These are phyloP conservation scores for Entomortierella beljakovae DNA, from an alignment of 192 early-diverging fungal genomes.

Conservation along the genomic window DNA sequence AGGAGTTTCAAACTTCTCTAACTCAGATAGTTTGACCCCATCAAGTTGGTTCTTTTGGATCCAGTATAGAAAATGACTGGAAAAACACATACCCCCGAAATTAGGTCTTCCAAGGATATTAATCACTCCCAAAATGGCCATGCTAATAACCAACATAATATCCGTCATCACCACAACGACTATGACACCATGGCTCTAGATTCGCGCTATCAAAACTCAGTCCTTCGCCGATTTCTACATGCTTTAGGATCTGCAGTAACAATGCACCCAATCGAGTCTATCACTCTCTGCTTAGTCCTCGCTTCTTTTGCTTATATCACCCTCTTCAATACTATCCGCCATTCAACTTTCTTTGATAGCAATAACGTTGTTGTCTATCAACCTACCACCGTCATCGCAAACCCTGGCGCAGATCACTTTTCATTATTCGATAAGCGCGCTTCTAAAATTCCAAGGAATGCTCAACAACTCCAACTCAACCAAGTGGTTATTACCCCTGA, in stretches of 20 bases:
- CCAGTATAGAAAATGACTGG: slow-evolving; percentile 26
- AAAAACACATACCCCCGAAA: slow-evolving; percentile 50
- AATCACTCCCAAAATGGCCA: not conserved
- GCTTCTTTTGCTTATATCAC: slow-evolving; percentile 84
- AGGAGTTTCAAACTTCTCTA: not conserved
- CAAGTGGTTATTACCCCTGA: slow-evolving; percentile 64
- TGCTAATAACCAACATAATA: not conserved
- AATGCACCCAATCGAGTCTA: slow-evolving; percentile 85
- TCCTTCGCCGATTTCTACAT: slow-evolving; percentile 42
- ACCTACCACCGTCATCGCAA: slow-evolving; percentile 56
- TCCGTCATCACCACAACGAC: slow-evolving; percentile 10
- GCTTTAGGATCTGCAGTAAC: slow-evolving; percentile 48
- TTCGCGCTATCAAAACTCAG: slow-evolving; percentile 42
- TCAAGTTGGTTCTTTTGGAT: too few relatives aligned
- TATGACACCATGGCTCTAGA: slow-evolving; percentile 31
- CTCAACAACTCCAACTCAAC: slow-evolving; percentile 67
- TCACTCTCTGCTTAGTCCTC: slow-evolving; percentile 74
- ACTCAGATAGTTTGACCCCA: too few relatives aligned
- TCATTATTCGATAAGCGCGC: slow-evolving; percentile 56
- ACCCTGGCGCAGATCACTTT: slow-evolving; percentile 43
- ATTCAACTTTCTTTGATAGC: slow-evolving; percentile 71
- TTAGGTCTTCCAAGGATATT: slow-evolving; percentile 14
- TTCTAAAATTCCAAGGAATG: slow-evolving; percentile 51
- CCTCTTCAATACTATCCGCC: slow-evolving; percentile 75
- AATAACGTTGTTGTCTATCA: slow-evolving; percentile 55